Conservation (phyloP, 306 rosid genomes). For the Dalbergia cultrata region DNA sequence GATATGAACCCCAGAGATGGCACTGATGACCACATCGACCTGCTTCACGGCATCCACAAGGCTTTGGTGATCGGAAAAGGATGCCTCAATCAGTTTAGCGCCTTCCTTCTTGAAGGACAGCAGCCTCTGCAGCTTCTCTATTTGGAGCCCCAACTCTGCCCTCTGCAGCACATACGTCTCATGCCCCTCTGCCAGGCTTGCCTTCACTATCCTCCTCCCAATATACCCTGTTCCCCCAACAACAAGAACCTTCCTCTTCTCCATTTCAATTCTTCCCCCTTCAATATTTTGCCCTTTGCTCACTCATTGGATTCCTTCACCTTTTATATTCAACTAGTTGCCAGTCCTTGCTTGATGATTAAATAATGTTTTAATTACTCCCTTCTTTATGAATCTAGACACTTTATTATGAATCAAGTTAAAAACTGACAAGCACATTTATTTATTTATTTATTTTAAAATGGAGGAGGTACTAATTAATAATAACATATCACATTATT, state of each 20-base stretch:
- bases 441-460: too few species aligned
- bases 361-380: neutral
- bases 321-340: neutral
- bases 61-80: slow-evolving; percentile 72
- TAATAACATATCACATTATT: too few species aligned
- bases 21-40: slow-evolving; percentile 80
- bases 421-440: too few species aligned
- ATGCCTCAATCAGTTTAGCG: slow-evolving; percentile 68
- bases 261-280: slow-evolving; percentile 47
- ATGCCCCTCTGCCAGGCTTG: slow-evolving; percentile 74
- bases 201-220: slow-evolving; percentile 79
- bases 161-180: slow-evolving; percentile 74
- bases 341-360: neutral
- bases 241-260: slow-evolving; percentile 78
- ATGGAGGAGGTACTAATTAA: too few species aligned
- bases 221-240: slow-evolving; percentile 89
- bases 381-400: too few species aligned
- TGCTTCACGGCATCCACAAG: slow-evolving; percentile 74
- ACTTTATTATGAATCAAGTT: too few species aligned
- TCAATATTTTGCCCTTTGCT: neutral
- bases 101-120: slow-evolving; percentile 79
- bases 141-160: slow-evolving; percentile 71
- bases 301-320: neutral
- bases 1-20: slow-evolving; percentile 84
- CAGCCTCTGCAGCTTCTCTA: slow-evolving; percentile 74